phyloP scores from a whole-genome alignment of 225 moss, liverwort and hornwort genomes.

The Pleurozium schreberi region DNA sequence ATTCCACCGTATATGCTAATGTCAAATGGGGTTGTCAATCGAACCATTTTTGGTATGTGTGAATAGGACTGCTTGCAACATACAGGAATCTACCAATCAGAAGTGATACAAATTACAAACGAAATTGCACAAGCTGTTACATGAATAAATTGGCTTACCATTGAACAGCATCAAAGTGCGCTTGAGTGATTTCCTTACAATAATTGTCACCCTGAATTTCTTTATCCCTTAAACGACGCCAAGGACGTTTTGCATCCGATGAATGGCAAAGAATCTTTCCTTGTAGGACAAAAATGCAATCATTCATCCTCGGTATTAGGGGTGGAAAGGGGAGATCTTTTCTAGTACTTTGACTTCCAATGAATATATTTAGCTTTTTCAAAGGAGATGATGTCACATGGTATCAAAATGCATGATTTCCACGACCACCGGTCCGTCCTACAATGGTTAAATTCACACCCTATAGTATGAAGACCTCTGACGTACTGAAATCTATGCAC shows the following conservation, averaged over 20 bases:
- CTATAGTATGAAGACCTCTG: neutral
- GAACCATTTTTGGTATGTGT: neutral
- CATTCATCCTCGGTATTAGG: too few species aligned
- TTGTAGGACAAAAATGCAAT: too few species aligned
- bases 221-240: too few species aligned
- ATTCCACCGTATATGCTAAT: neutral
- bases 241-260: too few species aligned
- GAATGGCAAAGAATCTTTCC: too few species aligned
- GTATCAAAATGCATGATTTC: too few species aligned
- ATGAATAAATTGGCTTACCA: neutral
- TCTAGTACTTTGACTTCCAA: too few species aligned
- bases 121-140: neutral
- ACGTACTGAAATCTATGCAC: neutral
- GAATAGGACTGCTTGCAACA: neutral
- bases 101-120: neutral
- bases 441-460: neutral
- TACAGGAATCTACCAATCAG: neutral
- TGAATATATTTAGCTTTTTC: too few species aligned
- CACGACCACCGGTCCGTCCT: too few species aligned
- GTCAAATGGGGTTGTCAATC: neutral
- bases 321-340: too few species aligned
- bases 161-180: neutral
- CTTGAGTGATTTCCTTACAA: neutral
- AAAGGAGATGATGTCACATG: too few species aligned
- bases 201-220: neutral